Evolutionary conservation across 2,329 filamentous ascomycete genomes (phyloP), one percentile per base, ranked within the genome.

Genomic region (Botryotinia convoluta): DNA sequence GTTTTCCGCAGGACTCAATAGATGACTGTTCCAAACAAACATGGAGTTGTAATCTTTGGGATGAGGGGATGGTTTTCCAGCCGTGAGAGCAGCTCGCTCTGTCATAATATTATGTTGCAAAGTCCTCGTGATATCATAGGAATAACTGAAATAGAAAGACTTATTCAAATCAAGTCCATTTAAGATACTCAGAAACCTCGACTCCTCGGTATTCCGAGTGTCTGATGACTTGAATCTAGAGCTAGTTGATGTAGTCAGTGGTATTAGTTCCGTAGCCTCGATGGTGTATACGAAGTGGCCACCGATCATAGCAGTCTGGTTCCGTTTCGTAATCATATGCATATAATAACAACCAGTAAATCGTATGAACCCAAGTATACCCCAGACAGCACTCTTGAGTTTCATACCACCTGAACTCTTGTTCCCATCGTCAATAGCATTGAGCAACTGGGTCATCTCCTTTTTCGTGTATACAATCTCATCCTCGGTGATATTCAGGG

Each of bases 91-190:
- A 67, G 88, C 86, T 57, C 96, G 88, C 82, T 98, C 94, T 45
- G 90, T 88, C 32, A 91, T 91, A 74, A 99, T 94, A 79, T 99
- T 99, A 79, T 95, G 90, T 81, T 99, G 96, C 64, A 99, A 85
- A 1, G 94, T 97, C 71, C 91, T 89, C 0, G 96, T 99, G 77
- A 98, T 92, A 81, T 99, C 94, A 83, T 99, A 99, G 0, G 95
- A 97, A 81, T 98, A 98, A 84, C 95, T 98, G 84, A 98, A 99
- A 83, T 99, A 99, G 82, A 99, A 99, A 0, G 93, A 97, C 73
- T 92, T 89, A 0, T 92, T 94, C 74, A 99, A 84, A 81, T 99
- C 96, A 45, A 99, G 86, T 77, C 97, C 97, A 81, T 93, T 94
- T 62, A 99, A 86, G 70, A 98, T 98, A 39, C 89, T 88, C 48